These are phyloP conservation scores for Sarcomyxa edulis DNA, from an alignment of 768 basidiomycete species.

Conservation along the genomic window DNA sequence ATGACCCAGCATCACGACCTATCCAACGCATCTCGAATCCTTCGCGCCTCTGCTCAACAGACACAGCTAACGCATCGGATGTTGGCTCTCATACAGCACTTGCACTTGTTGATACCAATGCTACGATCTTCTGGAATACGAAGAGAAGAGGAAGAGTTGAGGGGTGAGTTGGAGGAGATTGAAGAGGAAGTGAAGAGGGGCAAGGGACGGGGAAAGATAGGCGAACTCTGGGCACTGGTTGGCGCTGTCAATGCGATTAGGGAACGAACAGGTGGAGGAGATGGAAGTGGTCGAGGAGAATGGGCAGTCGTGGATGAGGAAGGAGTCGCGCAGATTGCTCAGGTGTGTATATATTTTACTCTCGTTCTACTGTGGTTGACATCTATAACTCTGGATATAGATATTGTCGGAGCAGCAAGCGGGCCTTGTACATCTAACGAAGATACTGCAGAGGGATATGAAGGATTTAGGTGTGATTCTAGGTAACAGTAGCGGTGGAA, in stretches of 20 bases:
- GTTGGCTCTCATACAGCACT: conserved; percentile 63
- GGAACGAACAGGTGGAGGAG: conserved; percentile 38
- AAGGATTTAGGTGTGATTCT: conserved; percentile 64
- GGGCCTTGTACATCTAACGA: conserved; percentile 76
- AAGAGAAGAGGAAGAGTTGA: conserved; percentile 75
- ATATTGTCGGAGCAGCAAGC: conserved; percentile 76
- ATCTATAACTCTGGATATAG: conserved; percentile 26
- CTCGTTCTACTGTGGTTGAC: conserved; percentile 3
- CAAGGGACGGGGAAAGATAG: conserved; percentile 53
- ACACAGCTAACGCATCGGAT: conserved; percentile 69
- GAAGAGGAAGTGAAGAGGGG: conserved; percentile 59
- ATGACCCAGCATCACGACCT: conserved; percentile 61
- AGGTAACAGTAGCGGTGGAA: conserved; percentile 33
- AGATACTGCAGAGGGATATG: conserved; percentile 58
- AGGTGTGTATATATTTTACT: conserved; percentile 35
- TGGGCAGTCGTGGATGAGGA: conserved; percentile 90
- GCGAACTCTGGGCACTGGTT: conserved; percentile 82
- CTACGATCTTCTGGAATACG: conserved; percentile 71
- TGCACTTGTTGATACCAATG: conserved; percentile 74
- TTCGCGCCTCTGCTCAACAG: conserved; percentile 57
- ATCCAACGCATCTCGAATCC: conserved; percentile 62
- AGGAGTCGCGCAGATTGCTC: conserved; percentile 68
- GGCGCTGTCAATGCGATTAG: conserved; percentile 64
- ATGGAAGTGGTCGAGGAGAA: conserved; percentile 36
- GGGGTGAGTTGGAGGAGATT: conserved; percentile 66